These are phyloP conservation scores for Claviceps citrina DNA, from an alignment of 2,329 filamentous ascomycete genomes.

Conservation along the genomic window DNA sequence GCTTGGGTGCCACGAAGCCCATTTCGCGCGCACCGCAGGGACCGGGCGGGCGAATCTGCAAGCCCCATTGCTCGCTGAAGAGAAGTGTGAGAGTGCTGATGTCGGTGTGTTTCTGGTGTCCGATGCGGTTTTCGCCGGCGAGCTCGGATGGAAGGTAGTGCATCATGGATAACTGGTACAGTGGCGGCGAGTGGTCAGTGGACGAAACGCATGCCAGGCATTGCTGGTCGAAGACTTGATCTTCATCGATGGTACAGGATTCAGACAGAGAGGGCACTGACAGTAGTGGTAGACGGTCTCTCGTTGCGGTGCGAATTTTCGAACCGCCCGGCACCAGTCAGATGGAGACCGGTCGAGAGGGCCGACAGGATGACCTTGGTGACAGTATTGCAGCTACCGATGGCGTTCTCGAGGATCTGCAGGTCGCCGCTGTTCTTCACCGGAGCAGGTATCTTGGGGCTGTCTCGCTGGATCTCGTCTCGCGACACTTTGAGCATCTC, in stretches of 20 bases:
- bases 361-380: constrained; percentile 35
- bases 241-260: not conserved
- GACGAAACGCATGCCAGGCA: not conserved
- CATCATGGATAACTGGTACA: constrained; percentile 31
- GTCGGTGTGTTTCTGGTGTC: constrained; percentile 43
- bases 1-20: constrained; percentile 36
- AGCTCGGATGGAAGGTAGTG: constrained; percentile 35
- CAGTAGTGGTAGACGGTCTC: constrained; percentile 30
- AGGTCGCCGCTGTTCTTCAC: constrained; percentile 34
- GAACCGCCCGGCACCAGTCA: constrained; percentile 29
- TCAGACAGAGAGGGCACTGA: constrained; percentile 4
- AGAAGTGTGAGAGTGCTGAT: constrained; percentile 39
- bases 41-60: constrained; percentile 37
- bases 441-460: constrained; percentile 29
- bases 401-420: constrained; percentile 32
- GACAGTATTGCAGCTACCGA: constrained; percentile 33
- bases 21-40: constrained; percentile 27
- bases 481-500: constrained; percentile 38
- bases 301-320: constrained; percentile 37
- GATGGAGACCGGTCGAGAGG: constrained; percentile 31
- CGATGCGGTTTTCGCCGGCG: constrained; percentile 26
- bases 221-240: not conserved
- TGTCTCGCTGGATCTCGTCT: constrained; percentile 33
- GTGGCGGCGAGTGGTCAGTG: not conserved
- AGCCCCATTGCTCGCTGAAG: constrained; percentile 40